These are phyloP conservation scores for Nemania sp. DNA, from an alignment of 2,329 filamentous ascomycete genomes.

Conservation along the genomic window DNA sequence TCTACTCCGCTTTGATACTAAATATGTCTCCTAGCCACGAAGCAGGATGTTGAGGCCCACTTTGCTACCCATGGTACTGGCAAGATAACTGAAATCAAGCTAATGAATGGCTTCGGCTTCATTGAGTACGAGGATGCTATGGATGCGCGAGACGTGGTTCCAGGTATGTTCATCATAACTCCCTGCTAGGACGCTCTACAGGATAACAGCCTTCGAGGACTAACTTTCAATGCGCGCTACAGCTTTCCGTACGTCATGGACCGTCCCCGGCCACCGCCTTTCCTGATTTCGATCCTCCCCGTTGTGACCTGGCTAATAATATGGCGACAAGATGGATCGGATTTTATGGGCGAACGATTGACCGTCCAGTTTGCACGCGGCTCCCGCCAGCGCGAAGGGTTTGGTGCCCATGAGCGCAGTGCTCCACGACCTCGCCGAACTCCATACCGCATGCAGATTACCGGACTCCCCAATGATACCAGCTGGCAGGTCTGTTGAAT, in stretches of 20 bases:
- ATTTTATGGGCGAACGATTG: conserved; percentile 97
- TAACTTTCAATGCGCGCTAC: conserved; percentile 47
- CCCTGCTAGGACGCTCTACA: conserved; percentile 16
- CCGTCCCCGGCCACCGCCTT: conserved; percentile 52
- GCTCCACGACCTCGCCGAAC: conserved; percentile 88
- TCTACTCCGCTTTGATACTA: conserved; percentile 28
- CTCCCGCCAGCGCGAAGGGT: conserved; percentile 68
- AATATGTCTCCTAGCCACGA: conserved; percentile 67
- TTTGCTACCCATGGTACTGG: conserved; percentile 96
- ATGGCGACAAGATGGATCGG: conserved; percentile 81
- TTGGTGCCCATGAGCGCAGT: conserved; percentile 67
- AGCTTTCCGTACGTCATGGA: conserved; percentile 71
- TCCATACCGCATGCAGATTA: conserved; percentile 95
- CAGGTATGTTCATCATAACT: conserved; percentile 72
- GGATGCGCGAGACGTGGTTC: conserved; percentile 98
- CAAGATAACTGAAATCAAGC: conserved; percentile 98
- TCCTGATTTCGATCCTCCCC: conserved; percentile 45
- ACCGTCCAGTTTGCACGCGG: conserved; percentile 98
- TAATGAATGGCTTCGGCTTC: conserved; percentile 99
- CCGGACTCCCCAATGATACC: conserved; percentile 96
- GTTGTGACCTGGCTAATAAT: conserved; percentile 56
- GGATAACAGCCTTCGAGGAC: conserved; percentile 23
- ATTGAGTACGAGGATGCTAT: conserved; percentile 99
- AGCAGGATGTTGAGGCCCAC: conserved; percentile 94
- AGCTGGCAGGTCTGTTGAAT: conserved; percentile 98